Conservation (phyloP, 2,329 filamentous ascomycete genomes). For the Thelonectria blattea region DNA sequence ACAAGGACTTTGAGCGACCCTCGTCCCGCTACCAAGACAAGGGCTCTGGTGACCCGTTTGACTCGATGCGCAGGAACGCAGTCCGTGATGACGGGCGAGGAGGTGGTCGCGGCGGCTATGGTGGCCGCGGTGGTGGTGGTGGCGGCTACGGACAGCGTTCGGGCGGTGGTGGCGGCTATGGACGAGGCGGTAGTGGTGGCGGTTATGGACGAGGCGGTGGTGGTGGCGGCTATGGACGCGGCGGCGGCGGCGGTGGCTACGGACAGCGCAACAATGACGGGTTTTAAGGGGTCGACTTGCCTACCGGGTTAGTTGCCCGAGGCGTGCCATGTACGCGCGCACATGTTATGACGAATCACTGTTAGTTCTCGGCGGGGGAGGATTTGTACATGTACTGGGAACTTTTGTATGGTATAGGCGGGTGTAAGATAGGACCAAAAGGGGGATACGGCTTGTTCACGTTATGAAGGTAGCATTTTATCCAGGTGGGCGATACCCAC, state of each 20-base stretch:
- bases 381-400: slow-evolving; percentile 37
- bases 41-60: slow-evolving; percentile 35
- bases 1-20: slow-evolving; percentile 5
- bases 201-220: background rate
- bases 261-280: slow-evolving; percentile 16
- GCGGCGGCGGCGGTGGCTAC: slow-evolving; percentile 27
- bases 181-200: background rate
- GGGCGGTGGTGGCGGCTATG: slow-evolving; percentile 27
- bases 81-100: slow-evolving; percentile 35
- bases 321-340: background rate
- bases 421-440: slow-evolving; percentile 32
- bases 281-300: slow-evolving; percentile 6
- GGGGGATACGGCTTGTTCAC: slow-evolving; percentile 34
- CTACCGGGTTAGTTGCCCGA: background rate
- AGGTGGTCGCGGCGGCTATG: background rate
- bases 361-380: slow-evolving; percentile 17
- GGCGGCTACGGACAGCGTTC: slow-evolving; percentile 8
- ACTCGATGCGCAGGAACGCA: slow-evolving; percentile 34
- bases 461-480: slow-evolving; percentile 30
- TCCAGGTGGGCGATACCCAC: slow-evolving; percentile 29
- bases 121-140: background rate
- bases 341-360: slow-evolving; percentile 17
- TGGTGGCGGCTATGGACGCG: background rate
- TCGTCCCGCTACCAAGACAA: background rate
- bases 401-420: slow-evolving; percentile 34